phyloP scores from a whole-genome alignment of 1,139 yeast species.

The Nadsonia commutata region DNA sequence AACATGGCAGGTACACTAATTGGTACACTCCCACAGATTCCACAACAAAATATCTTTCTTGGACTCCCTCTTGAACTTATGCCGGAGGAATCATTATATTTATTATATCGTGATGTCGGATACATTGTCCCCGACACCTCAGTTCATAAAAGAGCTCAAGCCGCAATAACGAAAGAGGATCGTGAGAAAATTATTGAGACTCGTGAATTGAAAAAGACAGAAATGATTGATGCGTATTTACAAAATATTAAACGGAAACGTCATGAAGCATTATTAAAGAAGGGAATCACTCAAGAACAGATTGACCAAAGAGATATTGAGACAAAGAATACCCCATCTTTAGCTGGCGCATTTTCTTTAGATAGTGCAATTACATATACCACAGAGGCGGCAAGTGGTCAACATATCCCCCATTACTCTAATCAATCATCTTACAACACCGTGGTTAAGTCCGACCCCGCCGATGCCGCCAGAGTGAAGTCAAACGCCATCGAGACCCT shows the following conservation, averaged over 20 bases:
- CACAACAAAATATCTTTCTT: conserved; percentile 78
- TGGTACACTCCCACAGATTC: conserved; percentile 76
- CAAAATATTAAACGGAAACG: conserved; percentile 14
- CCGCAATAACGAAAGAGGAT: conserved; percentile 11
- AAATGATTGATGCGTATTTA: conserved; percentile 12
- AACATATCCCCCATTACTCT: neutral
- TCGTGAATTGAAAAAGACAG: conserved; percentile 8
- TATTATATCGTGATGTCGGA: conserved; percentile 30
- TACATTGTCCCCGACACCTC: conserved; percentile 19
- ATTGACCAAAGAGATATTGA: conserved; percentile 6
- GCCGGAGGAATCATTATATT: conserved; percentile 60
- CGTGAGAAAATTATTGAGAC: conserved; percentile 6
- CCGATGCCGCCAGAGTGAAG: neutral
- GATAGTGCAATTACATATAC: neutral
- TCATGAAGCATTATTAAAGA: conserved; percentile 13
- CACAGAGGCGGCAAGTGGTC: neutral
- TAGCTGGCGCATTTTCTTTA: neutral
- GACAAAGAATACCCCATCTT: neutral
- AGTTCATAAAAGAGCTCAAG: conserved; percentile 18
- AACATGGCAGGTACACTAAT: conserved; percentile 58
- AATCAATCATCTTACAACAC: neutral
- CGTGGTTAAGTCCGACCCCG: neutral
- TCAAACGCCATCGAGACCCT: neutral
- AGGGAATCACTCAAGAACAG: conserved; percentile 7
- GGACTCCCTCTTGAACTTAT: conserved; percentile 69